phyloP scores from a whole-genome alignment of 2,329 filamentous ascomycete species.

The Gyromitra esculenta region DNA sequence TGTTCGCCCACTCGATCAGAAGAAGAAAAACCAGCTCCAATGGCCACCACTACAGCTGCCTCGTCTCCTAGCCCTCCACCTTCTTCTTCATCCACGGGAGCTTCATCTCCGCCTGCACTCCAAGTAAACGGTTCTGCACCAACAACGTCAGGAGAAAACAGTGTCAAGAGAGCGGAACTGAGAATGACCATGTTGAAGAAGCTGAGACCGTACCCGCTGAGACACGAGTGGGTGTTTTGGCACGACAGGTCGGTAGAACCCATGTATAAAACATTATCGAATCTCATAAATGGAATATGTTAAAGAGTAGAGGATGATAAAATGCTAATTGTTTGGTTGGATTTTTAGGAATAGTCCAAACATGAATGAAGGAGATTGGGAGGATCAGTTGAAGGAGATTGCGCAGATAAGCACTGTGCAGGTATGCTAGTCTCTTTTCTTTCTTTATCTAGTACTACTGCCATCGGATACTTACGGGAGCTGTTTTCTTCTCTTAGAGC shows the following conservation, averaged over 20 bases:
- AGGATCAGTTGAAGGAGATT: constrained; percentile 57
- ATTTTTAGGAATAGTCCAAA: constrained; percentile 47
- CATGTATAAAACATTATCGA: constrained; percentile 25
- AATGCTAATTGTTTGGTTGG: constrained; percentile 11
- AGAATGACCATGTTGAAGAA: constrained; percentile 63
- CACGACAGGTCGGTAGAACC: constrained; percentile 62
- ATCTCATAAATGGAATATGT: not conserved
- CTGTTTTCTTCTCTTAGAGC: constrained; percentile 69
- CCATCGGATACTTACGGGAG: constrained; percentile 8
- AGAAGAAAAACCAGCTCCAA: not conserved
- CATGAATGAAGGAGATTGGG: constrained; percentile 55
- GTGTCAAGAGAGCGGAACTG: constrained; percentile 58
- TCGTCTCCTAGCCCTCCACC: constrained; percentile 41
- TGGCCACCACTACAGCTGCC: constrained; percentile 41
- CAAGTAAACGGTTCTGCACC: constrained; percentile 56
- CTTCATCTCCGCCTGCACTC: constrained; percentile 54
- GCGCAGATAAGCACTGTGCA: constrained; percentile 57
- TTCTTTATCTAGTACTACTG: not conserved
- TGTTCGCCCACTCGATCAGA: constrained; percentile 13
- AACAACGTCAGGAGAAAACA: constrained; percentile 54
- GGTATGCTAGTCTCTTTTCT: constrained; percentile 43
- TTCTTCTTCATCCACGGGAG: constrained; percentile 38
- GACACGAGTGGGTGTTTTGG: constrained; percentile 65
- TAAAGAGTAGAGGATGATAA: not conserved
- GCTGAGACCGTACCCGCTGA: constrained; percentile 63